A percentile compares a stretch with the other conserved stretches of the same genome.
phyloP scores from a whole-genome alignment of 2,329 filamentous ascomycete species.

The Chrysosporium queenslandicum region DNA sequence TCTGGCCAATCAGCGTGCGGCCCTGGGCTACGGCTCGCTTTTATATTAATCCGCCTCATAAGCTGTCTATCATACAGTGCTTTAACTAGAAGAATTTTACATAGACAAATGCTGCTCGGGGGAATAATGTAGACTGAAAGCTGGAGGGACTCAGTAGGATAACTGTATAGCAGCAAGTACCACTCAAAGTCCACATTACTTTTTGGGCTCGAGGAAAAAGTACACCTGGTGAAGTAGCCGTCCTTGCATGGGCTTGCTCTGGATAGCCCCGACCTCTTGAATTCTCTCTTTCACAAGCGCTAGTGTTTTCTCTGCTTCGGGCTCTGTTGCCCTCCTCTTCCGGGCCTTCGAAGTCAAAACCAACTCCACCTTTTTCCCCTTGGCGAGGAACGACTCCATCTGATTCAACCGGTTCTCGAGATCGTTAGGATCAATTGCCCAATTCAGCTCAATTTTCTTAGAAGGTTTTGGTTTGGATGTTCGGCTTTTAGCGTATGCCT shows the following conservation, averaged over 20 bases:
- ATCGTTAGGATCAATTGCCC: conserved; percentile 71
- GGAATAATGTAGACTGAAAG: too few relatives aligned
- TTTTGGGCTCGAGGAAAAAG: conserved; percentile 3
- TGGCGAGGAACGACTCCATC: conserved; percentile 57
- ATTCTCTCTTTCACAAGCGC: conserved; percentile 40
- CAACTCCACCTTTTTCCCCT: conserved; percentile 67
- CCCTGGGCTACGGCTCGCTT: neutral
- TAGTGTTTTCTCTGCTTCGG: conserved; percentile 54
- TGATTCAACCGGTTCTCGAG: conserved; percentile 59
- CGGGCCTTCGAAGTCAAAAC: conserved; percentile 57
- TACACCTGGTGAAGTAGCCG: conserved; percentile 29
- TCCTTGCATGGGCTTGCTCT: conserved; percentile 36
- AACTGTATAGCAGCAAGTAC: too few relatives aligned
- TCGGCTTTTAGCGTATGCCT: conserved; percentile 17
- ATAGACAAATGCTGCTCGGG: too few relatives aligned
- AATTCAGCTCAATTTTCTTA: conserved; percentile 84
- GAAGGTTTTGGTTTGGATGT: conserved; percentile 18
- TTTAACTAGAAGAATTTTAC: too few relatives aligned
- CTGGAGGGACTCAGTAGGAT: too few relatives aligned
- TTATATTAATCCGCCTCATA: too few relatives aligned
- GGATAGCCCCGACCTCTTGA: conserved; percentile 34
- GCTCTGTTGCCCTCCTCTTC: conserved; percentile 48
- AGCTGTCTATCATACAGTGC: too few relatives aligned
- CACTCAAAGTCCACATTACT: neutral
- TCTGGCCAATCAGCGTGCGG: neutral